Conservation (phyloP, 2,329 filamentous ascomycete genomes). For the Diaporthe eres region DNA sequence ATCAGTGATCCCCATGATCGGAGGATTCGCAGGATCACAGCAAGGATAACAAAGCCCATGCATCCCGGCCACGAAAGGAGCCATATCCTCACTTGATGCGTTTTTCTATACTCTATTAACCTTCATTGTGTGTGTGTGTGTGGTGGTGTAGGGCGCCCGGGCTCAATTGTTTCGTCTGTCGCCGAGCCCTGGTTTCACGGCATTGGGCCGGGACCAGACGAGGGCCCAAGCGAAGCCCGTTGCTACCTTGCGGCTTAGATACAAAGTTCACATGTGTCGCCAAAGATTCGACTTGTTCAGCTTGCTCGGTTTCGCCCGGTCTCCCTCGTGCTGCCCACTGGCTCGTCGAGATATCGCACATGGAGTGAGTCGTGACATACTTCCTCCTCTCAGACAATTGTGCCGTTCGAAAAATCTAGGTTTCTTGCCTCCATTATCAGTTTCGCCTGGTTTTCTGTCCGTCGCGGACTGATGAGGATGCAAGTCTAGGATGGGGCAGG, state of each 20-base stretch:
- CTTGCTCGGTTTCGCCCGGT: slow-evolving; percentile 30
- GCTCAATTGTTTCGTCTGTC: slow-evolving; percentile 32
- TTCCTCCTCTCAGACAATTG: neutral
- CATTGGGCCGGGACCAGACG: neutral
- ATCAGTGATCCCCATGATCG: slow-evolving; percentile 29
- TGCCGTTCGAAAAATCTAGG: neutral
- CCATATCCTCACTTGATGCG: neutral
- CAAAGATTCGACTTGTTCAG: slow-evolving; percentile 1
- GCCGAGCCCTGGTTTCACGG: slow-evolving; percentile 15
- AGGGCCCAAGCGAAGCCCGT: neutral
- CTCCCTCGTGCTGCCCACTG: slow-evolving; percentile 5
- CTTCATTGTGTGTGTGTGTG: neutral
- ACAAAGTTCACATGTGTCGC: neutral
- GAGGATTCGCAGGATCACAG: slow-evolving; percentile 10
- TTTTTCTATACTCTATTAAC: neutral
- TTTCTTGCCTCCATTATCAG: neutral
- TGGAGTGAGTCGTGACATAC: slow-evolving; percentile 1
- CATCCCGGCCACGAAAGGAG: neutral
- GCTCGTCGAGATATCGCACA: neutral
- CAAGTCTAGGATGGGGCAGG: neutral
- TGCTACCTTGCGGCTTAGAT: slow-evolving; percentile 4
- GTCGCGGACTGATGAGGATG: neutral
- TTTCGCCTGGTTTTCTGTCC: slow-evolving; percentile 11
- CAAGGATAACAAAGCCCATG: neutral
- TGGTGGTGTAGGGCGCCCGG: neutral